Base-by-base conservation (phyloP, 2,329 filamentous ascomycete species). In the Plectosphaerella plurivora region DNA sequence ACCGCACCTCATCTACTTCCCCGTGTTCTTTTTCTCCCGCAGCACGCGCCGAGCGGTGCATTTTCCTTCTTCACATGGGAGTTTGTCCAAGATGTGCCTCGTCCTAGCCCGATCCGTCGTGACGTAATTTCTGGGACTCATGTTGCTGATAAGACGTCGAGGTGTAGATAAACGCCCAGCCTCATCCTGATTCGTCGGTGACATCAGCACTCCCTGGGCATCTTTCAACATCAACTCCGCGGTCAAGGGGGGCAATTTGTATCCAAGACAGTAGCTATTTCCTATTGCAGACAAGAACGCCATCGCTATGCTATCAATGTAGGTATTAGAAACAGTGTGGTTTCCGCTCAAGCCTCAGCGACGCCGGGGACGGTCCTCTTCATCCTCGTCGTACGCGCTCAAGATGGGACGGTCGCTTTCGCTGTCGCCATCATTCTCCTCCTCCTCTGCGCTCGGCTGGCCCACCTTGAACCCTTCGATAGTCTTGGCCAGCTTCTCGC, bases 401-500 rank as follows among this genome's bases (percentile, higher is more conserved):
- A 72, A 59, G 53, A 73, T 70, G 12, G 64, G 65, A 35, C 63
- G 63, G 7, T 59, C 61, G 18, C 63, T 65, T 6, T 61, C 63
- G 11, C 57, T 57, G 3, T 53, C 42, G 15, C 36, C 47, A 24
- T 55, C 36, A 16, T 58, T 51, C 25, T 63, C 64, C 16, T 44
- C 41, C 6, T 44, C 59, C 47, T 55, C 57, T 52, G 55, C 55
- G 44, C 60, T 55, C 20, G 50, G 55, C 58, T 74, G 77, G 18
- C 11, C 22, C n/a, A 20, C 16, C 41, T 44, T 18, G 50, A 78
- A 76, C 0, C 77, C 79, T 53, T 83, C 79, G 48, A 86, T 82
- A 8, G 77, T 65, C 53, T 80, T 76, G 0, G 86, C 84, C 52
- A 92, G 72, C 59, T 75, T 81, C 59, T 79, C 75, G 2, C 86